phyloP scores from a whole-genome alignment of 495 filamentous ascomycete genomes.

The Saxispiralis lemnorum region DNA sequence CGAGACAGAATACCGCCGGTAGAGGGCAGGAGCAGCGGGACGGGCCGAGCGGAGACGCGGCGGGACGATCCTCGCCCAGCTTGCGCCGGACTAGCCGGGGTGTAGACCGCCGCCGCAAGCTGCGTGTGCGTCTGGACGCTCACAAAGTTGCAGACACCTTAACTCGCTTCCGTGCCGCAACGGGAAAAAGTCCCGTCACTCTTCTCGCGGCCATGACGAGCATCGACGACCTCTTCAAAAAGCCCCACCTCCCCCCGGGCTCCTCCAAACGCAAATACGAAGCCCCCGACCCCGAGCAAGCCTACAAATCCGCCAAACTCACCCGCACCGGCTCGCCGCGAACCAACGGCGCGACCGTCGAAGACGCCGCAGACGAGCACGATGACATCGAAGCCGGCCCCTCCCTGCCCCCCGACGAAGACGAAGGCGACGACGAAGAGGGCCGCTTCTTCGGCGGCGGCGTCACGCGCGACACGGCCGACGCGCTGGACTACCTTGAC shows the following conservation, averaged over 20 bases:
- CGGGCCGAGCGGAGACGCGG: too few relatives aligned
- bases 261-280: conserved; percentile 27
- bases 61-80: too few relatives aligned
- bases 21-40: too few relatives aligned
- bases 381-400: conserved; percentile 50
- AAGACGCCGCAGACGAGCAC: conserved; percentile 41
- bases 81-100: too few relatives aligned
- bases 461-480: conserved; percentile 57
- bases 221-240: conserved; percentile 29
- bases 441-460: conserved; percentile 92
- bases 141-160: too few relatives aligned
- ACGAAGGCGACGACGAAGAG: conserved; percentile 65
- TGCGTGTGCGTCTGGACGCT: too few relatives aligned
- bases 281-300: conserved; percentile 25
- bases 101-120: too few relatives aligned
- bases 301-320: conserved; percentile 78
- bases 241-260: conserved; percentile 14
- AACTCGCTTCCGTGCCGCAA: too few relatives aligned
- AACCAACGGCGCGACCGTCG: conserved; percentile 31
- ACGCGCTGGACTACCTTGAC: conserved; percentile 84
- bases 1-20: too few relatives aligned
- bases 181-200: too few relatives aligned
- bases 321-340: conserved; percentile 42
- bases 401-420: conserved; percentile 45
- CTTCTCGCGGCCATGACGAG: conserved; percentile 20